Base-by-base conservation (phyloP, 2,329 filamentous ascomycete genomes). In the Xylariales sp. region DNA sequence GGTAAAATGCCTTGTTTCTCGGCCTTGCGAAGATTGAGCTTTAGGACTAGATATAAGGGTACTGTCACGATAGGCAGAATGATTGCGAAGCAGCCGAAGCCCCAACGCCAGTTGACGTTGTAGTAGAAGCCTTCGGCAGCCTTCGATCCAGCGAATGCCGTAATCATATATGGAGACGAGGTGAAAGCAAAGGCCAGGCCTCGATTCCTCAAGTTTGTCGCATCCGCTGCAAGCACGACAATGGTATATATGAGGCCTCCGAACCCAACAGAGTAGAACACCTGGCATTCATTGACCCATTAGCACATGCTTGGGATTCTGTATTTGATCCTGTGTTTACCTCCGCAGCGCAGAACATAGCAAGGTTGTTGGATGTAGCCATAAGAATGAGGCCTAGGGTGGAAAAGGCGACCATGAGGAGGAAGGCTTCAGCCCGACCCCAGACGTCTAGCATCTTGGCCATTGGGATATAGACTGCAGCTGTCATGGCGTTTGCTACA, bases 211-310 rank as follows among this genome's bases (percentile, higher is more conserved):
- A 84, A 62, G 32, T 68, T 69, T 3, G 79, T 78, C 5, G 76
- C 78, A 53, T 84, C 80, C 29, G 79, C 76, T 44, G 78, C 76
- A 54, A 83, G 75, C 22, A 84, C 71, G 45, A 74, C 70, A 22
- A 81, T 64, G 31, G 73, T 68, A 48, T 78, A 82, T 36, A 71
- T 70, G 36, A 82, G 61, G 22, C 76, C 78, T 14, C 70, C 72
- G 31, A 65, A 56, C 4, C 79, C 80, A 31, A 77, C 69, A 36
- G 69, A 73, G 52, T 82, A 82, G 46, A 82, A 74, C 3, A 82
- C 76, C 50, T 74, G 65, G 29, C 7, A 14, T 9, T 14, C n/a
- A n/a, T n/a, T n/a, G n/a, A n/a, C n/a, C n/a, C n/a, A n/a, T n/a
- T n/a, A n/a, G n/a, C n/a, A n/a, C n/a, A n/a, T n/a, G n/a, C n/a